Percentiles rank a stretch among this genome's conserved stretches.
These are phyloP conservation scores for Sugiyamaella xylanicola DNA, from an alignment of 1,139 yeast species.

Conservation along the genomic window DNA sequence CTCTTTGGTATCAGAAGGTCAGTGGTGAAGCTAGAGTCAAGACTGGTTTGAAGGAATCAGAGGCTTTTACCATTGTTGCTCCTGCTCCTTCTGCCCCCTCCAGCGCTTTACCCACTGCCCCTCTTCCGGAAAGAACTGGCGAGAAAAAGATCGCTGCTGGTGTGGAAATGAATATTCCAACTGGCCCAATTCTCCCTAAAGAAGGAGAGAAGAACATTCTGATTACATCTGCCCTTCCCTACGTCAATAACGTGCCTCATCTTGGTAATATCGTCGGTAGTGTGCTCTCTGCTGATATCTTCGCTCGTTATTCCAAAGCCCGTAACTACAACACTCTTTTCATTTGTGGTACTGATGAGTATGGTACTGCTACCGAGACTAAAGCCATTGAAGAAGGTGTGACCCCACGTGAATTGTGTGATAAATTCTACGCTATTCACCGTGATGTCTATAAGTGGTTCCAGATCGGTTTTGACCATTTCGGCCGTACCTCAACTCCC, in stretches of 20 bases:
- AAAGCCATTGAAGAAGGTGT: slow-evolving; percentile 93
- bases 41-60: slow-evolving; percentile 18
- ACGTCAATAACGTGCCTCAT: slow-evolving; percentile 97
- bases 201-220: slow-evolving; percentile 76
- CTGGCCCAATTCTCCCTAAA: slow-evolving; percentile 52
- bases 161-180: slow-evolving; percentile 43
- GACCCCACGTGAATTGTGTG: slow-evolving; percentile 85
- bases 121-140: slow-evolving; percentile 58
- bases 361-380: slow-evolving; percentile 99
- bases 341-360: slow-evolving; percentile 97
- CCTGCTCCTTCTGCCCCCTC: slow-evolving; percentile 42
- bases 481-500: slow-evolving; percentile 94
- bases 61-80: slow-evolving; percentile 21
- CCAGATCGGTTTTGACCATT: slow-evolving; percentile 88
- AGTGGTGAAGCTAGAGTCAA: slow-evolving; percentile 36
- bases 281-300: slow-evolving; percentile 92
- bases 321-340: slow-evolving; percentile 85
- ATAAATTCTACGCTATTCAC: slow-evolving; percentile 84
- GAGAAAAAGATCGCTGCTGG: slow-evolving; percentile 44
- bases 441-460: slow-evolving; percentile 95
- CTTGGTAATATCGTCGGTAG: slow-evolving; percentile 96
- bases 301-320: slow-evolving; percentile 84
- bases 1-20: slow-evolving; percentile 41
- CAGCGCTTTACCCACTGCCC: slow-evolving; percentile 39
- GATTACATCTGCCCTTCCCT: slow-evolving; percentile 95